These are phyloP conservation scores for Sclerotinia borealis DNA, from an alignment of 2,329 filamentous ascomycete genomes.

Conservation along the genomic window DNA sequence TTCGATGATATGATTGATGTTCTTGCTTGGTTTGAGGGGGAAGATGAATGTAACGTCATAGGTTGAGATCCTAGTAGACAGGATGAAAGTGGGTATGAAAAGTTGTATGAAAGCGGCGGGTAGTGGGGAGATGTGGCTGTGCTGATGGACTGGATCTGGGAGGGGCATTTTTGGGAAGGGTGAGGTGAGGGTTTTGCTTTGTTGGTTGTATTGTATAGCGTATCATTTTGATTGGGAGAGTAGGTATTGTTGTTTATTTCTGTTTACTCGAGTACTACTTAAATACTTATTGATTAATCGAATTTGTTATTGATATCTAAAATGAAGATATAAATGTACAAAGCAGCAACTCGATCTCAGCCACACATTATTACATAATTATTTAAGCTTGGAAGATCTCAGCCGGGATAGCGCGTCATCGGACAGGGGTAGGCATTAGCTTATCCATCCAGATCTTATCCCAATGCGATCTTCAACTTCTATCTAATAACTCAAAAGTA, in stretches of 20 bases:
- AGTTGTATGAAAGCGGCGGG: neutral
- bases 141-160: neutral
- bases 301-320: too few species aligned
- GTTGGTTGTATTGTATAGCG: too few species aligned
- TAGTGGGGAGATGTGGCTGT: slow-evolving; percentile 7
- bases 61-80: neutral
- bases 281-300: too few species aligned
- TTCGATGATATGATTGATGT: slow-evolving; percentile 1
- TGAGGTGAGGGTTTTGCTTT: neutral
- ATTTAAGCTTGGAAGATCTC: neutral
- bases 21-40: slow-evolving; percentile 1
- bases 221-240: neutral
- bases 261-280: too few species aligned
- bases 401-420: neutral
- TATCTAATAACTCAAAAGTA: neutral
- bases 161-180: too few species aligned
- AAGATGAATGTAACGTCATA: slow-evolving; percentile 2
- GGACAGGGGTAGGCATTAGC: neutral
- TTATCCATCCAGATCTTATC: neutral
- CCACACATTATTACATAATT: too few species aligned
- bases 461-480: neutral
- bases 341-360: neutral
- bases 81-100: neutral
- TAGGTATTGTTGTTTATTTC: too few species aligned
- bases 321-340: neutral